Evolutionary conservation across 129 eudicot genomes (phyloP), one percentile per base, ranked within the genome.

Genomic region (Oenanthe sinensis): DNA sequence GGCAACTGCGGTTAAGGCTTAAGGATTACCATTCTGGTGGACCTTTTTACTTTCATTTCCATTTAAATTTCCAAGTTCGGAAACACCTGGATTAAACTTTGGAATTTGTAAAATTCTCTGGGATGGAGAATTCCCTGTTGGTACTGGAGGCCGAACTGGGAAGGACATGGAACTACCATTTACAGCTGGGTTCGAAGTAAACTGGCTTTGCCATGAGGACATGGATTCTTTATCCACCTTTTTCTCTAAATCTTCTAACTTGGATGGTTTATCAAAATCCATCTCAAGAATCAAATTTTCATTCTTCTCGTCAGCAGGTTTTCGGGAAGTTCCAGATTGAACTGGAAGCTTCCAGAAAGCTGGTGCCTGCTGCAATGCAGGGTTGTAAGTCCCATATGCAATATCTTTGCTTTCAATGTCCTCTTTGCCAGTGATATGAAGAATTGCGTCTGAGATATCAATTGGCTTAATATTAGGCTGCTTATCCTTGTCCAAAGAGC

Each of bases 271-370:
- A 79, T 87, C 90, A 24, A 85, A 77, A 15, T 85, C 91, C 91
- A 84, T 84, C 30, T 89, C 88, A 39, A 84, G 90, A 55, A 60
- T 74, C 72, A 49, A 75, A 75, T 17, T 84, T 58, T 80, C 85
- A 55, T 48, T 80, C 45, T 52, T 82, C 65, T 86, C 89, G 14
- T 63, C 71, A 15, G 76, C 47, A 10, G 40, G 80, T 71, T 72
- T 76, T 68, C 37, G 77, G 49, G 47, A 77, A 80, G 63, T 70
- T 42, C 85, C 91, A 81, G 77, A 80, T 2, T 84, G 80, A 74
- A 69, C 77, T 79, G 75, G 88, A 62, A 82, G 77, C 82, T 84
- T 87, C 98, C 96, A 91, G 68, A 85, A 84, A 37, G 79, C 48
- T 40, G 86, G 83, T 28, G 76, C 15, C 55, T 69, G 75, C 40